Evolutionary conservation across 306 rosid species (phyloP).

Genomic region (barrel medic (Medicago truncatula)): MtrunA17r5.0-ANR NC_053048.1:39225001-39225500

Average conservation of each 20-base stretch:
- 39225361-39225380: constrained; percentile 56
- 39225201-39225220: constrained; percentile 49
- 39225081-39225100: constrained; percentile 32
- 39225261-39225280: constrained; percentile 66
- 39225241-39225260: constrained; percentile 53
- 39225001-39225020: neutral
- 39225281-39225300: constrained; percentile 76
- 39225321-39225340: constrained; percentile 73
- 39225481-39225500: constrained; percentile 12
- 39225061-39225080: constrained; percentile 12
- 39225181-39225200: constrained; percentile 61
- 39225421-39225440: constrained; percentile 24
- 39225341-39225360: constrained; percentile 53
- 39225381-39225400: neutral
- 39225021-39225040: constrained; percentile 35
- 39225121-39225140: neutral
- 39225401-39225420: constrained; percentile 3
- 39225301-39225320: constrained; percentile 75
- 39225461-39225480: constrained; percentile 3
- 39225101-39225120: constrained; percentile 17
- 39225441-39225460: neutral
- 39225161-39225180: neutral
- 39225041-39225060: constrained; percentile 32
- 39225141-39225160: neutral
- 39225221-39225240: constrained; percentile 51